These are phyloP conservation scores for Cardamine resedifolia DNA, from an alignment of 345 rosid genomes.

Conservation along the genomic window DNA sequence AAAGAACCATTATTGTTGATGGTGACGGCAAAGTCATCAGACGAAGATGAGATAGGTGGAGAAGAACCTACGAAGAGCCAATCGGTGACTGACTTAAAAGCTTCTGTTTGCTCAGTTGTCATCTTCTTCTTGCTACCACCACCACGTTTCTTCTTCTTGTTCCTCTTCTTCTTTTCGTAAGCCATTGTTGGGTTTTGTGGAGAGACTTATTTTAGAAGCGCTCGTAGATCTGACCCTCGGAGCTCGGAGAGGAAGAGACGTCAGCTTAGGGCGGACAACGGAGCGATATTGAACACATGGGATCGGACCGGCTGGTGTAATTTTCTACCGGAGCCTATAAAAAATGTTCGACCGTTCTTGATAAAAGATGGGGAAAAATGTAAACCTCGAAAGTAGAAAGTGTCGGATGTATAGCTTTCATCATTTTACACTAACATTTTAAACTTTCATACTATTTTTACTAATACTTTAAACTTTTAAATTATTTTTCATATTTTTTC, in stretches of 20 bases:
- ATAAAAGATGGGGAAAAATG: no score
- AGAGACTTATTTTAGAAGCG: neutral
- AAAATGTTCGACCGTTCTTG: no score
- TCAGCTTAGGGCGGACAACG: neutral
- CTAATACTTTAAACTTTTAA: no score
- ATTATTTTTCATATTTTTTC: no score
- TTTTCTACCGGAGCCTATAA: neutral
- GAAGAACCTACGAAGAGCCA: constrained; percentile 61
- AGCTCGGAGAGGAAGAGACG: neutral
- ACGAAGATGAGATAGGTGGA: constrained; percentile 31
- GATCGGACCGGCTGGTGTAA: neutral
- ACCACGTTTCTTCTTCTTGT: constrained; percentile 80
- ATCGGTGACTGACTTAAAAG: constrained; percentile 63
- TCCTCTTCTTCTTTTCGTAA: constrained; percentile 56
- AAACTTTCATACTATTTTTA: no score
- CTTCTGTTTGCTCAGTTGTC: constrained; percentile 66
- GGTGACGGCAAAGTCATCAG: constrained; percentile 66
- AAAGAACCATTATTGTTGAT: constrained; percentile 39
- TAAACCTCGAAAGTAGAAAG: no score
- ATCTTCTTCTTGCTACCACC: constrained; percentile 71
- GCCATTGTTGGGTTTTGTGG: constrained; percentile 21
- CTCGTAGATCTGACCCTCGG: neutral
- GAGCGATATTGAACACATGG: neutral
- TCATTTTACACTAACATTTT: no score
- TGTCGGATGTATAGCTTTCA: no score